Percentiles rank a stretch among this genome's conserved stretches.
Conservation (phyloP, 768 basidiomycete genomes). For the Leccinum rimulosum region DNA sequence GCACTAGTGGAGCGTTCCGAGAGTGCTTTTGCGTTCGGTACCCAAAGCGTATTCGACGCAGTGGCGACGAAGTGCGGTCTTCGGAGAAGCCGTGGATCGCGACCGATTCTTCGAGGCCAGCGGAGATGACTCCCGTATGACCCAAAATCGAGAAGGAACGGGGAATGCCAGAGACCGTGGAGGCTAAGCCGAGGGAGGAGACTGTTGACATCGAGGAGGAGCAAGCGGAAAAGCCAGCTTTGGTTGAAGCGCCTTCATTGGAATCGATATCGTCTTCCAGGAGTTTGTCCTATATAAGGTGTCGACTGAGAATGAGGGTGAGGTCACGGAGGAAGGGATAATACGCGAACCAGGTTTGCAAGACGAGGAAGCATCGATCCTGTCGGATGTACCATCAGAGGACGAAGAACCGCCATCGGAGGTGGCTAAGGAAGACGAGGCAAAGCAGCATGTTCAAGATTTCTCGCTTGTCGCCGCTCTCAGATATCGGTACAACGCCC, state of each 20-base stretch:
- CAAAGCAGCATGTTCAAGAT: conserved; percentile 16
- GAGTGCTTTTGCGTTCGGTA: conserved; percentile 31
- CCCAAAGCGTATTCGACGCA: conserved; percentile 30
- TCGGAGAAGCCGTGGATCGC: conserved; percentile 23
- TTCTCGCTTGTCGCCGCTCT: conserved; percentile 29
- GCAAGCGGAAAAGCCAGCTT: not conserved
- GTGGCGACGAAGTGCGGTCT: conserved; percentile 14
- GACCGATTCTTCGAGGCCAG: conserved; percentile 9
- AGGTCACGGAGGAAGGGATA: conserved; percentile 7
- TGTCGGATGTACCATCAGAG: conserved; percentile 29
- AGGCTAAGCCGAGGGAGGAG: conserved; percentile 2
- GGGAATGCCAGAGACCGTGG: not conserved
- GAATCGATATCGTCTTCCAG: conserved; percentile 40
- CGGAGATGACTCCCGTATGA: conserved; percentile 7
- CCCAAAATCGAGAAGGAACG: not conserved
- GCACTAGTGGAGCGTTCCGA: conserved; percentile 32
- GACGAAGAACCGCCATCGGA: conserved; percentile 25
- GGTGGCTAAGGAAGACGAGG: conserved; percentile 18
- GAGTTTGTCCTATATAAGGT: conserved; percentile 51
- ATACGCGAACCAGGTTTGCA: conserved; percentile 32
- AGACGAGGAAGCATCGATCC: conserved; percentile 32
- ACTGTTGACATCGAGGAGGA: conserved; percentile 7
- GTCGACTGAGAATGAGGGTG: conserved; percentile 26
- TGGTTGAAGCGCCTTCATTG: conserved; percentile 14
- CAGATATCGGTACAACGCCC: conserved; percentile 57